These are phyloP conservation scores for Eremothecium cymbalariae DNA, from an alignment of 1,139 yeast genomes.

Conservation along the genomic window DNA sequence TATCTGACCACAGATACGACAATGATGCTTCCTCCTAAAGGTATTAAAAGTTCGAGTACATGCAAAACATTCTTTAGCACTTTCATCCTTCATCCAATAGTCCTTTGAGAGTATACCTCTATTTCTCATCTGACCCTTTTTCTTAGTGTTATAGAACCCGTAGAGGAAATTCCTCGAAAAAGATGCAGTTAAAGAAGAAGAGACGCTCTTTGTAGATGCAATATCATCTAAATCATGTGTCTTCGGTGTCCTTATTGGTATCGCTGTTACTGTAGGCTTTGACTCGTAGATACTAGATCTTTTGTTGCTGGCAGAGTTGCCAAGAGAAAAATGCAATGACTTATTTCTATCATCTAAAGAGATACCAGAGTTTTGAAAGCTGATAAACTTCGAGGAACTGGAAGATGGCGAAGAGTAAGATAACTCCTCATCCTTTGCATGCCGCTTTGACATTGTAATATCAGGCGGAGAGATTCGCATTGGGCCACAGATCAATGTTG, in stretches of 20 bases:
- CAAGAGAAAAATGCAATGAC: slow-evolving; percentile 21
- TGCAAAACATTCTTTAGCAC: slow-evolving; percentile 71
- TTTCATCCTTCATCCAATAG: slow-evolving; percentile 90
- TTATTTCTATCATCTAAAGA: slow-evolving; percentile 7
- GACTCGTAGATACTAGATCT: slow-evolving; percentile 32
- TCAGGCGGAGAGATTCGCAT: background rate
- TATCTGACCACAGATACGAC: slow-evolving; percentile 92
- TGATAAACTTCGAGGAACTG: background rate
- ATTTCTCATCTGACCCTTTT: slow-evolving; percentile 29
- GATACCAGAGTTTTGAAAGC: slow-evolving; percentile 4
- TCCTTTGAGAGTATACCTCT: slow-evolving; percentile 47
- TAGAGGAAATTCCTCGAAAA: slow-evolving; percentile 38
- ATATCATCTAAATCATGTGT: slow-evolving; percentile 22
- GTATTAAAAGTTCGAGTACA: slow-evolving; percentile 68
- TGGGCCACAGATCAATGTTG: background rate
- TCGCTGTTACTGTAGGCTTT: slow-evolving; percentile 29
- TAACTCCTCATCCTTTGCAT: background rate
- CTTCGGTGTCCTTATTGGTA: slow-evolving; percentile 25
- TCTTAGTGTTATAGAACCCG: slow-evolving; percentile 40
- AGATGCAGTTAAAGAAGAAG: slow-evolving; percentile 36
- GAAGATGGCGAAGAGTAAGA: slow-evolving; percentile 1
- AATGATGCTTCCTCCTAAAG: slow-evolving; percentile 87
- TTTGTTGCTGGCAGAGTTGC: slow-evolving; percentile 21
- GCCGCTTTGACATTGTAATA: background rate
- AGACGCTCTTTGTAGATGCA: slow-evolving; percentile 25